phyloP scores from a whole-genome alignment of 73 alveolate species.

The Breviolum minutum region DNA sequence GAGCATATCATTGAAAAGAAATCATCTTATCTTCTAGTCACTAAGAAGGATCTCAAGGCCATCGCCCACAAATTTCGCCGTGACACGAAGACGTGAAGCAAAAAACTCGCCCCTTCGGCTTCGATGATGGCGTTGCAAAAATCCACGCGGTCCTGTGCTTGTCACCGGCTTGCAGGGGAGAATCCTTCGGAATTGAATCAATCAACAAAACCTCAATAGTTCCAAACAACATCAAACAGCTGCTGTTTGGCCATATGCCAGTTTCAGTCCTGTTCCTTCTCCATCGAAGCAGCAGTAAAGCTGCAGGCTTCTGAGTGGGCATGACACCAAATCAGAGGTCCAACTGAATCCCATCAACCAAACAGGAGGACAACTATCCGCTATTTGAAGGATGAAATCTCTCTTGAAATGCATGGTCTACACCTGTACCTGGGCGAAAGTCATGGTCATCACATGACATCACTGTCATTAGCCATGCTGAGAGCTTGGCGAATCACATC shows the following conservation, averaged over 20 bases:
- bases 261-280: neutral
- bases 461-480: neutral
- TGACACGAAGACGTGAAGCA: conserved; percentile 40
- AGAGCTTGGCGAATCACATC: conserved; percentile 36
- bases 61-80: neutral
- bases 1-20: too few species aligned
- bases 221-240: too few species aligned
- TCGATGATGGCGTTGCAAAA: conserved; percentile 57
- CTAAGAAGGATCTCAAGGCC: too few species aligned
- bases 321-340: neutral
- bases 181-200: too few species aligned
- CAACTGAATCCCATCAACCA: neutral
- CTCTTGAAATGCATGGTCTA: neutral
- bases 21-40: too few species aligned
- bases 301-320: conserved; percentile 61
- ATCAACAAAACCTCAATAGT: too few species aligned
- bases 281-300: conserved; percentile 59
- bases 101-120: conserved; percentile 36
- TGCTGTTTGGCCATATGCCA: neutral
- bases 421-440: neutral
- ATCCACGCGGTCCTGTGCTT: conserved; percentile 44
- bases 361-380: neutral
- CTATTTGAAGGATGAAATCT: neutral
- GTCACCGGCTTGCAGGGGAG: neutral
- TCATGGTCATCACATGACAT: neutral